Conservation (phyloP, 257 asterid genomes). For the Lycium barbarum region DNA sequence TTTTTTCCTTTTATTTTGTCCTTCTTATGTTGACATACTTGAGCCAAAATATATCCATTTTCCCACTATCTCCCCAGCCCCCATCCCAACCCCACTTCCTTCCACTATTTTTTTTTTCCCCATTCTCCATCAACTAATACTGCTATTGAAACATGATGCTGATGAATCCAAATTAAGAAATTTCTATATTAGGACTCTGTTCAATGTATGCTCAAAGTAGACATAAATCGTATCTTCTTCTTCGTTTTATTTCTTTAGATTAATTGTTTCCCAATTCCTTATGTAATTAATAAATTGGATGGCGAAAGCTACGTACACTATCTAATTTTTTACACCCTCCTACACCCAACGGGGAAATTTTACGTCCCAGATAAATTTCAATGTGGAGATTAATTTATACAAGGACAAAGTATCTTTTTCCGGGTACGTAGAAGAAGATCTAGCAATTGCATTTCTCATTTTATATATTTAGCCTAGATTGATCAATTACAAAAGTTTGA, state of each 20-base stretch:
- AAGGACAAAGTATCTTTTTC: too few species aligned
- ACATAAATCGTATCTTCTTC: background rate
- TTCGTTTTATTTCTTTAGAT: background rate
- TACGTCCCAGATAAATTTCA: background rate
- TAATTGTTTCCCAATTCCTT: background rate
- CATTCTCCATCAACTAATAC: background rate
- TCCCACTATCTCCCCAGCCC: background rate
- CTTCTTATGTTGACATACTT: background rate
- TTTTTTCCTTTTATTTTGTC: background rate
- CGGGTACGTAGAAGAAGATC: too few species aligned
- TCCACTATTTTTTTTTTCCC: background rate
- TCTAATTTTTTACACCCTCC: background rate
- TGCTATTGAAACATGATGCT: background rate
- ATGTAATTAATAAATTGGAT: background rate
- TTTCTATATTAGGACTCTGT: background rate
- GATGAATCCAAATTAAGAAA: background rate
- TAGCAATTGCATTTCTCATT: background rate
- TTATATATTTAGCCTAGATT: background rate
- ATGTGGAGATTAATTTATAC: too few species aligned
- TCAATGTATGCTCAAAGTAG: slow-evolving; percentile 3
- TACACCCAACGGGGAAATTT: background rate
- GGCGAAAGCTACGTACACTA: background rate
- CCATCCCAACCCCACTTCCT: background rate
- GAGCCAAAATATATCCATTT: background rate
- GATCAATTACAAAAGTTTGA: too few species aligned